Evolutionary conservation across 805 yeast species (phyloP).

Genomic region (Candida mattraensis): DNA sequence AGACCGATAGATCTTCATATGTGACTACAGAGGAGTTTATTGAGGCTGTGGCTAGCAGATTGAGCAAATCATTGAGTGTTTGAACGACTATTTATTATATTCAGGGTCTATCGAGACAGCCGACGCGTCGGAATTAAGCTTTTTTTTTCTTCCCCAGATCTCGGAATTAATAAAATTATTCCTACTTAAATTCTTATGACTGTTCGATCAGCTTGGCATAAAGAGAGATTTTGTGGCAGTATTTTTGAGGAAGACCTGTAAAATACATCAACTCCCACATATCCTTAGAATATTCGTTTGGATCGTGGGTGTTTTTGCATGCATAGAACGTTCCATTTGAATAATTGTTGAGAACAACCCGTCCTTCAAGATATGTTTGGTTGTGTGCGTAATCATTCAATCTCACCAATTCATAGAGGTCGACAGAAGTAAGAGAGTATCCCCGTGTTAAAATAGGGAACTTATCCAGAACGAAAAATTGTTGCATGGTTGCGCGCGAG

Average conservation of each 20-base stretch:
- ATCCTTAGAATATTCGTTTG: slow-evolving; percentile 35
- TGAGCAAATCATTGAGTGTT: slow-evolving; percentile 33
- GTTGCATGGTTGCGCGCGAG: slow-evolving; percentile 10
- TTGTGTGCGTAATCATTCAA: slow-evolving; percentile 3
- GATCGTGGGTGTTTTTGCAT: slow-evolving; percentile 40
- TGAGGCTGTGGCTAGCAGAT: slow-evolving; percentile 72
- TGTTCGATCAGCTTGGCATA: slow-evolving; percentile 11
- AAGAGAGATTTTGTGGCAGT: slow-evolving; percentile 11
- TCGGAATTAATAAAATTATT: not conserved
- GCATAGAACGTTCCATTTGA: slow-evolving; percentile 33
- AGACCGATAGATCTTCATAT: slow-evolving; percentile 75
- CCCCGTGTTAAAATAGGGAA: slow-evolving; percentile 15
- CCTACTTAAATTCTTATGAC: slow-evolving; percentile 1
- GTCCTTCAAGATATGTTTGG: slow-evolving; percentile 13
- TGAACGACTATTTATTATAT: slow-evolving; percentile 3
- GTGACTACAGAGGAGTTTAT: slow-evolving; percentile 93
- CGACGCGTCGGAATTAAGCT: not conserved
- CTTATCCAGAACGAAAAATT: slow-evolving; percentile 13
- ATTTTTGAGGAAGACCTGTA: slow-evolving; percentile 7
- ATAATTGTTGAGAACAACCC: slow-evolving; percentile 10
- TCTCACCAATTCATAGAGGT: slow-evolving; percentile 7
- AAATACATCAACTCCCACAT: slow-evolving; percentile 29
- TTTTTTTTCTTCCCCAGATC: not conserved
- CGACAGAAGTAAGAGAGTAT: slow-evolving; percentile 5
- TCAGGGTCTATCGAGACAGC: not conserved